phyloP scores from a whole-genome alignment of 495 filamentous ascomycete genomes.

The Aspergillus leporis region DNA sequence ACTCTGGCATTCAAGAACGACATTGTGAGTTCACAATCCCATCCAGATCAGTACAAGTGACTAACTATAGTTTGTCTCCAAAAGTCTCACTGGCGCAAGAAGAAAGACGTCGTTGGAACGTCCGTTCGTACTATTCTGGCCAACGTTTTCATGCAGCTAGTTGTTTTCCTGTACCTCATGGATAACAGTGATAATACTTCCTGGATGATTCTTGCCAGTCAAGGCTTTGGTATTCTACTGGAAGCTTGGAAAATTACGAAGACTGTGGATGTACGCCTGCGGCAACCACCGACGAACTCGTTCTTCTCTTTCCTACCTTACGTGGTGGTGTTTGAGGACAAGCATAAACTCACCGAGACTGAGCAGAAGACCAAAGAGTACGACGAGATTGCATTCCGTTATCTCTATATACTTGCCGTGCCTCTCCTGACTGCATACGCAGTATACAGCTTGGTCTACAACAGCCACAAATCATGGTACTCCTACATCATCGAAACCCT shows the following conservation, averaged over 20 bases:
- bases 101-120: constrained; percentile 97
- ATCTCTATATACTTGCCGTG: constrained; percentile 88
- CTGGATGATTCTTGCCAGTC: constrained; percentile 96
- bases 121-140: constrained; percentile 94
- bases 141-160: constrained; percentile 95
- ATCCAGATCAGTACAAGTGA: neutral
- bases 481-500: constrained; percentile 88
- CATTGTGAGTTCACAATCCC: constrained; percentile 54
- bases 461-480: constrained; percentile 98
- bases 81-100: constrained; percentile 90
- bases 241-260: constrained; percentile 99
- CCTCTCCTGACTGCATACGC: constrained; percentile 89
- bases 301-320: constrained; percentile 79
- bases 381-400: constrained; percentile 95
- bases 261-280: constrained; percentile 84
- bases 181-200: constrained; percentile 97
- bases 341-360: constrained; percentile 90
- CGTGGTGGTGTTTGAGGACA: constrained; percentile 88
- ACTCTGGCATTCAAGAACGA: constrained; percentile 96
- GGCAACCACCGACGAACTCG: constrained; percentile 60
- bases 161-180: constrained; percentile 97
- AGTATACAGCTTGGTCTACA: constrained; percentile 85
- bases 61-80: constrained; percentile 18
- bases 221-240: constrained; percentile 89
- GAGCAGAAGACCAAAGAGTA: constrained; percentile 98